Evolutionary conservation across 2,329 filamentous ascomycete genomes (phyloP).

Genomic region (Aspergillus aculeatinus): DNA sequence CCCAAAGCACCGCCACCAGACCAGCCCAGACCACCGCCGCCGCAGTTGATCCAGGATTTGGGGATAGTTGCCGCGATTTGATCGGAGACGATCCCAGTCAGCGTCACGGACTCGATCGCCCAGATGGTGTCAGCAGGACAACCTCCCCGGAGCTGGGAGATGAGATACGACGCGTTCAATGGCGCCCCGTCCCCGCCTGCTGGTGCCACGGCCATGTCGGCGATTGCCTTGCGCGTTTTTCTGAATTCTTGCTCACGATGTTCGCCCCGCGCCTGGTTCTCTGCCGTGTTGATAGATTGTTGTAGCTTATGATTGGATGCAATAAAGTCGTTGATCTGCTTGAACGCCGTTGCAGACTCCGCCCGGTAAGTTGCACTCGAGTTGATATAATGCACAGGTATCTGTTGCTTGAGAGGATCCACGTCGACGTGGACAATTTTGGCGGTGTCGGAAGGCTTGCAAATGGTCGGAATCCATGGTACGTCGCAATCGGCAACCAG

Average conservation of each 20-base stretch:
- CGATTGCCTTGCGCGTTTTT: conserved; percentile 60
- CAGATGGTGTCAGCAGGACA: conserved; percentile 69
- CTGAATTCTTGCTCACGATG: conserved; percentile 59
- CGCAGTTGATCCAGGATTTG: conserved; percentile 77
- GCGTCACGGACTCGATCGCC: conserved; percentile 76
- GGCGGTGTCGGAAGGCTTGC: conserved; percentile 56
- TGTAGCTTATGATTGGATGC: conserved; percentile 46
- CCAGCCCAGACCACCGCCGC: conserved; percentile 78
- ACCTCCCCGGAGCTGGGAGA: conserved; percentile 55
- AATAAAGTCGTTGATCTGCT: conserved; percentile 67
- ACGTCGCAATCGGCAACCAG: conserved; percentile 86
- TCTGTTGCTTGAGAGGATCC: conserved; percentile 69
- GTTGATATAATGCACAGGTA: conserved; percentile 70
- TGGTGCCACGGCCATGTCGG: conserved; percentile 55
- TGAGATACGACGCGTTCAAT: conserved; percentile 61
- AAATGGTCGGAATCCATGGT: conserved; percentile 84
- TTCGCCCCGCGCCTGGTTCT: conserved; percentile 51
- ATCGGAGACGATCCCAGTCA: conserved; percentile 65
- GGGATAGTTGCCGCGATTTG: conserved; percentile 68
- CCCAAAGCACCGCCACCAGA: conserved; percentile 73
- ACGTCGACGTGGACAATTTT: conserved; percentile 66
- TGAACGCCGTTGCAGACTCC: conserved; percentile 63
- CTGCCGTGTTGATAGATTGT: conserved; percentile 42
- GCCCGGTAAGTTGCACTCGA: conserved; percentile 66
- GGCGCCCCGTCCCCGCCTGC: conserved; percentile 56